Base-by-base conservation (phyloP, 495 filamentous ascomycete genomes). In the Evansstolkia leycettana region DNA sequence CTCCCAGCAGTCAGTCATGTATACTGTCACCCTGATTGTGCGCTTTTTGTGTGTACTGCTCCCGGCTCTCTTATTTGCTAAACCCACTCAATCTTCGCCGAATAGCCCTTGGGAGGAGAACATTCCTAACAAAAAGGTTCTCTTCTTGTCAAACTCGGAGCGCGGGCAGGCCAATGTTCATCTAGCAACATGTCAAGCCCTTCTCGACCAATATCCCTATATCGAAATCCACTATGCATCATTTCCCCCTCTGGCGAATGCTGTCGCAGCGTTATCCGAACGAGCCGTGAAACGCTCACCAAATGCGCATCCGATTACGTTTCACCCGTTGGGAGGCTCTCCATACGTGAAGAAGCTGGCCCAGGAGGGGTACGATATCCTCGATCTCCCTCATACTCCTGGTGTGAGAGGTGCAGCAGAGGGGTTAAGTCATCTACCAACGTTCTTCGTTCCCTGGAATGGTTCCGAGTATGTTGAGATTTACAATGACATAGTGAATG, bases 61-160 rank as follows among this genome's bases (percentile, higher is more conserved):
- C n/a, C n/a, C n/a, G n/a, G n/a, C n/a, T n/a, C n/a, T n/a, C n/a
- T n/a, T n/a, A n/a, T n/a, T n/a, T n/a, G n/a, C n/a, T n/a, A n/a
- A n/a, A n/a, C n/a, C n/a, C n/a, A n/a, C n/a, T n/a, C n/a, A n/a
- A n/a, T n/a, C n/a, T n/a, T n/a, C n/a, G n/a, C n/a, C n/a, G n/a
- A n/a, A n/a, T n/a, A n/a, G n/a, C n/a, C n/a, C n/a, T n/a, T n/a
- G n/a, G n/a, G n/a, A n/a, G n/a, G n/a, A n/a, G n/a, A n/a, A n/a
- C n/a, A n/a, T n/a, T n/a, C n/a, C n/a, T n/a, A n/a, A n/a, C n/a
- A n/a, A n/a, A n/a, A 26, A 26, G 24, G n/a, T 26, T n/a, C 24
- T 26, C 8, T 56, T 71, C 24, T 30, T 70, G 24, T 68, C 63
- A 11, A 67, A 66, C 48, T 51, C 55, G 16, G 67, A 70, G 43